Evolutionary conservation across 2,329 filamentous ascomycete genomes (phyloP), one percentile per base, ranked within the genome.

Genomic region (Colletotrichum chrysophilum): DNA sequence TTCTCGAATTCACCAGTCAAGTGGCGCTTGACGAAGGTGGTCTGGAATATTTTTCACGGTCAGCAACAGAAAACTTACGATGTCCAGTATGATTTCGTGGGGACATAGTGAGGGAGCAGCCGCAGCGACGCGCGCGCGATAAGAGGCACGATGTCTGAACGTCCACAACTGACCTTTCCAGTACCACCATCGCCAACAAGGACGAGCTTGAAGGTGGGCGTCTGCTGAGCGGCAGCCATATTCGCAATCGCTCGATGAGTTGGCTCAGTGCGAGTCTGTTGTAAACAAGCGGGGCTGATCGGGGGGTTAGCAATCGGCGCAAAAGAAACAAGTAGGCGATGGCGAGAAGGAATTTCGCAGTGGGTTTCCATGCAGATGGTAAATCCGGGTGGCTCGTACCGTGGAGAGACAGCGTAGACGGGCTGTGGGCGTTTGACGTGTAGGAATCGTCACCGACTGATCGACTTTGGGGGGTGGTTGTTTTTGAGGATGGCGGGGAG

Each of bases 1-100:
- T 99, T 99, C 91, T 99, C 97, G 86, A 99, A 99, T 88, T 99
- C 97, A 87, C 97, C 97, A 85, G 97, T 99, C 93, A 98, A 93
- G 90, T 99, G 97, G 86, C 97, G 97, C 94, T 99, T 99, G 92
- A 99, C 97, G 89, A 99, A 99, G 86, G 97, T 99, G 87, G 97
- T 99, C 97, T 99, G 85, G 34, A 64, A 24, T 52, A 61, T 48
- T 43, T 18, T 16, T 38, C 48, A 68, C 34, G 48, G 80, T 83
- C 77, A 82, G 80, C 72, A 75, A 78, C 56, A 34, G 60, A 68
- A 24, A 43, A 30, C 7, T 16, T 16, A 21, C 18, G 18, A 28
- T n/a, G 26, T 8, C n/a, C 16, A 68, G 52, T 21, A 34, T 18
- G 36, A 34, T n/a, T 48, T 24, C 16, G 43, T 26, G 26, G 28